Evolutionary conservation across 2,329 filamentous ascomycete genomes (phyloP), one percentile per base, ranked within the genome.

Genomic region (Ophiostoma quercus): DNA sequence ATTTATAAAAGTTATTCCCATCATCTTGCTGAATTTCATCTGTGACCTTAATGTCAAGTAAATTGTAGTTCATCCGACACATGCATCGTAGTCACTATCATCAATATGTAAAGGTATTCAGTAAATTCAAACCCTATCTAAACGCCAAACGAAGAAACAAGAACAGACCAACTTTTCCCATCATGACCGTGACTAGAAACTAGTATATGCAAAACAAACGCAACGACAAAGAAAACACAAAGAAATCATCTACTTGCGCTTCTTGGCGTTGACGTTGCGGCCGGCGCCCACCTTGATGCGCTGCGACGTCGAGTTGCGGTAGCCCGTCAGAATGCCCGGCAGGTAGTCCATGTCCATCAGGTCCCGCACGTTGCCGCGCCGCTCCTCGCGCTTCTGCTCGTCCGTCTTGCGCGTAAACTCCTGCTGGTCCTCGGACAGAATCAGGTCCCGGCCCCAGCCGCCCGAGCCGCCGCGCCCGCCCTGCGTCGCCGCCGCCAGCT

Each of bases 301-400:
- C 0, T 90, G 90, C 1, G 87, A 85, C 4, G 80, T 80, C 65
- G 85, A 86, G 8, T 77, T 84, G 74, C 94, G 84, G 75, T 94
- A 88, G 0, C 95, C 95, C 0, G 88, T 95, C 76, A 99, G 77
- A 66, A 99, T 91, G 43, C 87, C 84, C 0, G 95, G 95, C 73
- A 98, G 80, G 78, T 94, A 96, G 79, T 99, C 94, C 77, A 96
- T 90, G 77, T 98, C 94, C 94, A 98, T 96, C 70, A 97, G 80
- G 79, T 97, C 92, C 76, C 87, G 89, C 77, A 91, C 87, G 76
- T 89, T 47, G 41, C 41, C 43, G 19, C 47, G 41, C 32, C 67
- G 47, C 51, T 68, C 37, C 68, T 82, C 82, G 75, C 90, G 87
- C 75, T 85, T 86, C 77, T 90, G 86, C 74, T 88, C 85, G 2